A percentile compares a stretch with the other conserved stretches of the same genome.
Evolutionary conservation across 495 filamentous ascomycete genomes (phyloP).

Genomic region (Umbilicaria muhlenbergii): DNA sequence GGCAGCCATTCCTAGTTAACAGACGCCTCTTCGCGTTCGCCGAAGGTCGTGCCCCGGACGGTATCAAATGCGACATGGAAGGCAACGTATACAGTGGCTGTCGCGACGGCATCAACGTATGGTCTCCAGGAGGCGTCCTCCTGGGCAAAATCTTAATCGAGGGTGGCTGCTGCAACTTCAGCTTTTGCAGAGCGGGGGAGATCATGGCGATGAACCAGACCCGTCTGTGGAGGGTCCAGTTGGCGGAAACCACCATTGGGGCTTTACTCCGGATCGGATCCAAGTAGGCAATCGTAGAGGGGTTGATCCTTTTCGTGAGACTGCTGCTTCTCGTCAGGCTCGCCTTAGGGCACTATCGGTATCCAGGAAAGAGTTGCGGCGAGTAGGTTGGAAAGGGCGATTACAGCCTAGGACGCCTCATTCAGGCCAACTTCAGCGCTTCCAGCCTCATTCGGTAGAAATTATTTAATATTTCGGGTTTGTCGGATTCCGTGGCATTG

Average conservation of each 20-base stretch:
- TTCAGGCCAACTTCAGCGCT: too few relatives aligned
- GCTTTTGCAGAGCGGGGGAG: constrained; percentile 37
- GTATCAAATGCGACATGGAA: constrained; percentile 27
- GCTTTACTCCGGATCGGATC: constrained; percentile 11
- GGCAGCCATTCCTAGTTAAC: constrained; percentile 28
- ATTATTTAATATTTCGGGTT: too few relatives aligned
- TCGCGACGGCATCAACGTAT: constrained; percentile 30
- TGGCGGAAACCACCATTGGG: constrained; percentile 10
- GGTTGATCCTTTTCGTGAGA: too few relatives aligned
- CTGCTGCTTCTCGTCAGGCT: too few relatives aligned
- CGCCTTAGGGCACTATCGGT: too few relatives aligned
- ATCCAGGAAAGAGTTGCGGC: too few relatives aligned
- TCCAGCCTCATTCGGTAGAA: too few relatives aligned
- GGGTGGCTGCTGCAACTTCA: constrained; percentile 34
- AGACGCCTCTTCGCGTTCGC: constrained; percentile 43
- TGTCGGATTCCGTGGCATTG: too few relatives aligned
- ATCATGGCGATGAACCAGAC: constrained; percentile 20
- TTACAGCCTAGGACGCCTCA: too few relatives aligned
- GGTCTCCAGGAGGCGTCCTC: constrained; percentile 25
- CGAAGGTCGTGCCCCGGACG: constrained; percentile 38
- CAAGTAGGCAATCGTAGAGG: too few relatives aligned
- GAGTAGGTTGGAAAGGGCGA: too few relatives aligned
- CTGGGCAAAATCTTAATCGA: constrained; percentile 35
- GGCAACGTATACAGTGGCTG: constrained; percentile 32
- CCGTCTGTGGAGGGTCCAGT: constrained; percentile 14